Base-by-base conservation (phyloP, 108 stramenopile species). In the Aurantiochytrium sp. region DNA sequence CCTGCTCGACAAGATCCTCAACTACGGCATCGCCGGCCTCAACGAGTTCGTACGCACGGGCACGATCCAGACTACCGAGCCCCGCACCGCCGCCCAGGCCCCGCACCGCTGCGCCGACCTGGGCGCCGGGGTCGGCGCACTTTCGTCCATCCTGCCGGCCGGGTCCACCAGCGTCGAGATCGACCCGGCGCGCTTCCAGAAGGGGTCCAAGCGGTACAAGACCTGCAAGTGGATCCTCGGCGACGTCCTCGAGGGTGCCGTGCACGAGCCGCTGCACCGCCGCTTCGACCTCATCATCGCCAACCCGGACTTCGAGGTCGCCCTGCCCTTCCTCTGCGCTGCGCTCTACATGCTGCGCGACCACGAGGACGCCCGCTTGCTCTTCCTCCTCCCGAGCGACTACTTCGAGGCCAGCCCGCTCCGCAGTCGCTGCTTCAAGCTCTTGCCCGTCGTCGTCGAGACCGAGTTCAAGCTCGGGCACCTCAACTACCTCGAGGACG, bases 311-410 rank as follows among this genome's bases (percentile, higher is more conserved):
- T 81, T 81, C 30, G 73, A 81, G 32, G 73, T 81, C 42, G 73
- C 73, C 10, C 73, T 81, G 24, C 39, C 39, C 45, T 81, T 81
- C 2, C 4, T 81, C 36, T 41, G 39, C 42, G 73, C 45, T 81
- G 73, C 73, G 24, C 45, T 48, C 19, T 48, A 81, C 24, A 48
- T 48, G 39, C 73, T 81, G 6, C 73, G 73, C 19, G 73, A 81
- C 27, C 39, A 81, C 30, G 42, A 41, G 4, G 73, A 81, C 32
- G 73, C 73, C 10, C 73, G 73, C 73, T 30, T 81, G 6, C 39
- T 81, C 24, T 81, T 81, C 45, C 73, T 81, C 1, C 73, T 81
- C 39, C 73, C 73, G 0, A 81, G 73, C 73, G 73, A 81, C 73
- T 81, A 48, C 30, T 81, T 81, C 24, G 73, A 81, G 24, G 73